Percentiles rank a stretch among this genome's conserved stretches.
Conservation (phyloP, 2,329 filamentous ascomycete species). For the Annulohypoxylon truncatum region DNA sequence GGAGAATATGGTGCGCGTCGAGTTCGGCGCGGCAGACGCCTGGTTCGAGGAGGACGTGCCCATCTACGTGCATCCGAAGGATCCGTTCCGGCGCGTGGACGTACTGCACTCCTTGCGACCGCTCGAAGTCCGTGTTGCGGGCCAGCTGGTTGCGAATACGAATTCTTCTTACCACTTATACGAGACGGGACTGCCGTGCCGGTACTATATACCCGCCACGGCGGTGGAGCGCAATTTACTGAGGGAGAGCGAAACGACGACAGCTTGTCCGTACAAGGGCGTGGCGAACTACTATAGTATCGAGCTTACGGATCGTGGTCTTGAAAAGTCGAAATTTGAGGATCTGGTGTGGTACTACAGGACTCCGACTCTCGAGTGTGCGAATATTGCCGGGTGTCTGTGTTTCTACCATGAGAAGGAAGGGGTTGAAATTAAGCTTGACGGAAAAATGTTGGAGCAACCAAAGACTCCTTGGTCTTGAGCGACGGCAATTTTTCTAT, state of each 20-base stretch:
- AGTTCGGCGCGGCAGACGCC: slow-evolving; percentile 45
- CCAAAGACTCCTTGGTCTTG: slow-evolving; percentile 47
- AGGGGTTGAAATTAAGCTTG: slow-evolving; percentile 67
- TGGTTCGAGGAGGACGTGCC: slow-evolving; percentile 69
- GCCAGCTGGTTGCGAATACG: slow-evolving; percentile 58
- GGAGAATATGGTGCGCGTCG: slow-evolving; percentile 41
- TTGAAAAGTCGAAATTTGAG: slow-evolving; percentile 46
- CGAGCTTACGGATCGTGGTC: slow-evolving; percentile 54
- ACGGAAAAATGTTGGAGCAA: slow-evolving; percentile 57
- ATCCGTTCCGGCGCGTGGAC: slow-evolving; percentile 74
- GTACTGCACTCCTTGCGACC: slow-evolving; percentile 66
- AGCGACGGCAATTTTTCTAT: neutral
- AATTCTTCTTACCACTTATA: slow-evolving; percentile 65
- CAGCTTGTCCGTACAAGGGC: slow-evolving; percentile 75
- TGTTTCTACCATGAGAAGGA: slow-evolving; percentile 76
- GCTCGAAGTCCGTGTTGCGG: slow-evolving; percentile 57
- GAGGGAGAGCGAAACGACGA: slow-evolving; percentile 62
- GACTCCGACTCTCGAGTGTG: slow-evolving; percentile 67
- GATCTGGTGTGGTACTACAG: slow-evolving; percentile 73
- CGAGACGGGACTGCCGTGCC: slow-evolving; percentile 68
- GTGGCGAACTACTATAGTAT: slow-evolving; percentile 71
- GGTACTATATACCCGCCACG: slow-evolving; percentile 69
- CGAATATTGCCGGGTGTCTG: slow-evolving; percentile 63
- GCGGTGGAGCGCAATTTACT: slow-evolving; percentile 60
- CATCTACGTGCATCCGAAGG: slow-evolving; percentile 72